phyloP scores from a whole-genome alignment of 2,329 filamentous ascomycete species.

The Didymella lethalis region DNA sequence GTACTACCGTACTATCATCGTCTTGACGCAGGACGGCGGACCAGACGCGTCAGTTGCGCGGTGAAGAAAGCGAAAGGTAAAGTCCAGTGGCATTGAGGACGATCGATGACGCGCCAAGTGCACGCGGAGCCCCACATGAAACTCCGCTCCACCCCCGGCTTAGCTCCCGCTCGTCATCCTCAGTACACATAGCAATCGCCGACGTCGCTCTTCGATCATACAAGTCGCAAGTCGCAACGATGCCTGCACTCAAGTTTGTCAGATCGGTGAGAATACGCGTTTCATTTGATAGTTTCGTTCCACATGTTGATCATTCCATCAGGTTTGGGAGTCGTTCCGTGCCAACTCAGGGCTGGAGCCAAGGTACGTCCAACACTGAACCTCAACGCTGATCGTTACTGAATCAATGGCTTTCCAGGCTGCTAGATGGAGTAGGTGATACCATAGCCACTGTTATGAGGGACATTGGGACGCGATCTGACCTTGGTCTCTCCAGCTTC shows the following conservation, averaged over 20 bases:
- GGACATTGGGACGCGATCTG: neutral
- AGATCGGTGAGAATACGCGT: slow-evolving; percentile 63
- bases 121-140: slow-evolving; percentile 26
- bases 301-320: slow-evolving; percentile 28
- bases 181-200: slow-evolving; percentile 25
- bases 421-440: slow-evolving; percentile 52
- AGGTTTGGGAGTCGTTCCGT: slow-evolving; percentile 89
- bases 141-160: slow-evolving; percentile 29
- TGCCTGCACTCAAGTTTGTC: slow-evolving; percentile 67
- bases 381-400: too few species aligned
- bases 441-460: neutral
- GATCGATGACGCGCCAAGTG: slow-evolving; percentile 35
- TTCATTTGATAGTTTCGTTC: neutral
- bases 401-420: slow-evolving; percentile 31
- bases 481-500: slow-evolving; percentile 60
- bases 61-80: slow-evolving; percentile 24
- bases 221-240: slow-evolving; percentile 22
- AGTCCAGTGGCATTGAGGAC: slow-evolving; percentile 9
- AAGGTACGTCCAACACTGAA: slow-evolving; percentile 63
- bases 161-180: slow-evolving; percentile 24
- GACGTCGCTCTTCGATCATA: slow-evolving; percentile 33
- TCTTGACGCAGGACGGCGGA: slow-evolving; percentile 21
- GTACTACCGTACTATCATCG: slow-evolving; percentile 46
- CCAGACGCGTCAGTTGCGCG: slow-evolving; percentile 28
- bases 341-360: slow-evolving; percentile 87